Percentiles rank a stretch among this genome's conserved stretches.
phyloP scores from a whole-genome alignment of 1,284 basidiomycete species.

The Ustilago hordei region DNA sequence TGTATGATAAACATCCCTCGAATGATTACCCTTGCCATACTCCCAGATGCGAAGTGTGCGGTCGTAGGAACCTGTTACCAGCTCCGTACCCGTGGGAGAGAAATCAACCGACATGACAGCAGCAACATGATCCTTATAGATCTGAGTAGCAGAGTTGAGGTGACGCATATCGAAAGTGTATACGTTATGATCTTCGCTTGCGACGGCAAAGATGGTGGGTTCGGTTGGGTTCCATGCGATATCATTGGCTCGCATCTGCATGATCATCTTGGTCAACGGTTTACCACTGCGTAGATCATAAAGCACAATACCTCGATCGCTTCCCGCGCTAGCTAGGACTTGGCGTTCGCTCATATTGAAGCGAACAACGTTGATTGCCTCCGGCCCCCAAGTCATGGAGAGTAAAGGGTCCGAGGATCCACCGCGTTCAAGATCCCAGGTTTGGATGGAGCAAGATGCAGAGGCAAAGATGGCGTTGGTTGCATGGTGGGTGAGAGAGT shows the following conservation, averaged over 20 bases:
- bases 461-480: constrained; percentile 90
- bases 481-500: constrained; percentile 93
- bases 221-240: constrained; percentile 95
- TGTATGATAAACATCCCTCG: constrained; percentile 93
- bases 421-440: constrained; percentile 91
- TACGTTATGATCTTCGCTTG: constrained; percentile 96
- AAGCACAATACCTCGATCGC: constrained; percentile 92
- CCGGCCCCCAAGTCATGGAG: constrained; percentile 72
- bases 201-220: constrained; percentile 89
- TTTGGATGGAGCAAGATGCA: constrained; percentile 89
- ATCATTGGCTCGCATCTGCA: constrained; percentile 81
- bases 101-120: constrained; percentile 76
- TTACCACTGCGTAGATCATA: constrained; percentile 97
- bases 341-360: constrained; percentile 96
- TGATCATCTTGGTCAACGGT: constrained; percentile 87
- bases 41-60: constrained; percentile 94
- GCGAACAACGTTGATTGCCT: constrained; percentile 85
- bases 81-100: constrained; percentile 89
- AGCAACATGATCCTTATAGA: constrained; percentile 97
- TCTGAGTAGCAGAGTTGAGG: constrained; percentile 84
- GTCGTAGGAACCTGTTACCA: constrained; percentile 96
- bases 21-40: constrained; percentile 80
- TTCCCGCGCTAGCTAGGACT: constrained; percentile 91
- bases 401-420: constrained; percentile 76
- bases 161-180: constrained; percentile 98